Evolutionary conservation across 805 yeast genomes (phyloP).

Genomic region (Candida patagonica): DNA sequence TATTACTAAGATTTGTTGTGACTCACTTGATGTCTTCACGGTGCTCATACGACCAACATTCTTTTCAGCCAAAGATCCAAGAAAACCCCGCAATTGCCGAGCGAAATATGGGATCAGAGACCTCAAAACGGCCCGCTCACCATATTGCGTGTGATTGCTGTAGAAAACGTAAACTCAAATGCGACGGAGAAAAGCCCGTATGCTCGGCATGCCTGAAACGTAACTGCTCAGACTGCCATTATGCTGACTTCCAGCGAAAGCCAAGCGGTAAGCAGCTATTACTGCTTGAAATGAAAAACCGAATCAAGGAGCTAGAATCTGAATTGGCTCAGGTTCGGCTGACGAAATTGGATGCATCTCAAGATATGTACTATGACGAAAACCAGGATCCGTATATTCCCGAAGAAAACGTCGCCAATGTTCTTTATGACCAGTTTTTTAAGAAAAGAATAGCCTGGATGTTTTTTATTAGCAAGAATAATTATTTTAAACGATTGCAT

Average conservation of each 20-base stretch:
- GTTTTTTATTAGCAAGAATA: background rate
- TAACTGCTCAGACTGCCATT: slow-evolving; percentile 25
- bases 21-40: too few relatives aligned
- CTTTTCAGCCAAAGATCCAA: too few relatives aligned
- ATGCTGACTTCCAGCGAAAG: slow-evolving; percentile 23
- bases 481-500: background rate
- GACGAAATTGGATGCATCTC: background rate
- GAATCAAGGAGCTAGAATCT: slow-evolving; percentile 21
- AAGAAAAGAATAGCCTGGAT: too few relatives aligned
- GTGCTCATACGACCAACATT: too few relatives aligned
- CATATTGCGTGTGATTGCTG: slow-evolving; percentile 27
- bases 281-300: slow-evolving; percentile 24
- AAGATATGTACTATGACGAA: background rate
- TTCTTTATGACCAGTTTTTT: background rate
- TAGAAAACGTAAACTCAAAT: slow-evolving; percentile 26
- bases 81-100: too few relatives aligned
- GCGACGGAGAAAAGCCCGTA: slow-evolving; percentile 26
- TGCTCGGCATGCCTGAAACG: slow-evolving; percentile 25
- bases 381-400: background rate
- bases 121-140: too few relatives aligned
- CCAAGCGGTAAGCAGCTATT: slow-evolving; percentile 28
- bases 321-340: background rate
- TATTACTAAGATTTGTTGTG: too few relatives aligned
- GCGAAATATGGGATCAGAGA: too few relatives aligned
- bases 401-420: background rate